phyloP scores from a whole-genome alignment of 2,329 filamentous ascomycete species.

The Verticillium klebahnii region DNA sequence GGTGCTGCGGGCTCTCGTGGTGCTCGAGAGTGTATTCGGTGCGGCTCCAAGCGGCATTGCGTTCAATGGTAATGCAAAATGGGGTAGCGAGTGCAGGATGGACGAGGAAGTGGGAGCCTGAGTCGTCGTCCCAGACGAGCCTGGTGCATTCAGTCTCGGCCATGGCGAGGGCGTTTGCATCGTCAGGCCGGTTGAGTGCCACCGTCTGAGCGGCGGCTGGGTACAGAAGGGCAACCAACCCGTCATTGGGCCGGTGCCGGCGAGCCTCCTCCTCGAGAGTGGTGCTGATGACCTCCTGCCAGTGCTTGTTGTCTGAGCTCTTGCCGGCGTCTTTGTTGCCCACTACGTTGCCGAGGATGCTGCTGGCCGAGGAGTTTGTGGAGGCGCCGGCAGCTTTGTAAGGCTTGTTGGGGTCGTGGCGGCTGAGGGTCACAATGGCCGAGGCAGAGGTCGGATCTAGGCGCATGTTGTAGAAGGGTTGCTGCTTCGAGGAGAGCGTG shows the following conservation, averaged over 20 bases:
- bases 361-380: constrained; percentile 18
- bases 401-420: constrained; percentile 56
- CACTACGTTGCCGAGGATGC: constrained; percentile 25
- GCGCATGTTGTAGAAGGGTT: constrained; percentile 65
- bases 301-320: constrained; percentile 38
- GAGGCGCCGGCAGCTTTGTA: constrained; percentile 37
- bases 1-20: constrained; percentile 54
- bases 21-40: constrained; percentile 64
- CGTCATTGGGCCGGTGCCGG: constrained; percentile 52
- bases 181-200: constrained; percentile 55
- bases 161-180: constrained; percentile 54
- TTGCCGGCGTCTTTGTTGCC: constrained; percentile 20
- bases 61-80: constrained; percentile 56
- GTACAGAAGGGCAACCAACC: constrained; percentile 64
- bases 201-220: constrained; percentile 60
- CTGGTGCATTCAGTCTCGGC: constrained; percentile 66
- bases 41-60: constrained; percentile 54
- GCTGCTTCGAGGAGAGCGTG: constrained; percentile 54
- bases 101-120: constrained; percentile 54
- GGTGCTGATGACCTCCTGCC: constrained; percentile 54
- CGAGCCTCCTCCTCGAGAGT: constrained; percentile 52
- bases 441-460: constrained; percentile 60
- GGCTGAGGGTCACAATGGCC: constrained; percentile 53
- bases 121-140: constrained; percentile 67
- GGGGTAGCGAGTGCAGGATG: constrained; percentile 60